These are phyloP conservation scores for Caryopteris hybrid DNA, from an alignment of 305 asterid species.

Conservation along the genomic window DNA sequence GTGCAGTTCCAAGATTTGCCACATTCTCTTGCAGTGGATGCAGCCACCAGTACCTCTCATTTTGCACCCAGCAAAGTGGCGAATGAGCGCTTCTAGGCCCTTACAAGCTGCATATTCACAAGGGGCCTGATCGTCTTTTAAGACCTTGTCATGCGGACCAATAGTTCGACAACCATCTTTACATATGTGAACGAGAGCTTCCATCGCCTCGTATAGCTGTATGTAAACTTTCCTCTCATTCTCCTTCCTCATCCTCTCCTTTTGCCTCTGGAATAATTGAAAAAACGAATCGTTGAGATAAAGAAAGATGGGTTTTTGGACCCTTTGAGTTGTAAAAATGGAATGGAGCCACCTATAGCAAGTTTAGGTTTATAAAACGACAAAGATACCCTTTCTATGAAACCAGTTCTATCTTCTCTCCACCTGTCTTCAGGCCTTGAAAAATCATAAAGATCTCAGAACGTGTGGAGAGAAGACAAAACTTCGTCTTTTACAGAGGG, in stretches of 20 bases:
- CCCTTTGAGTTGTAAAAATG: no score
- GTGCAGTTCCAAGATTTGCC: slow-evolving; percentile 81
- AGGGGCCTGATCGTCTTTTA: slow-evolving; percentile 42
- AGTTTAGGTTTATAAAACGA: no score
- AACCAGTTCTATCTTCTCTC: neutral
- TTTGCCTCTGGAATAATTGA: slow-evolving; percentile 35
- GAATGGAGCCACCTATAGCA: no score
- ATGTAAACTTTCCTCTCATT: slow-evolving; percentile 50
- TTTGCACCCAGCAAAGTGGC: slow-evolving; percentile 83
- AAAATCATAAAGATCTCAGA: neutral
- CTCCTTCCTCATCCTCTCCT: slow-evolving; percentile 47
- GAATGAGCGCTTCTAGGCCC: slow-evolving; percentile 65
- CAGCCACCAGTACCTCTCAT: slow-evolving; percentile 75
- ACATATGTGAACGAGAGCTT: slow-evolving; percentile 86
- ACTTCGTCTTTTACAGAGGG: neutral
- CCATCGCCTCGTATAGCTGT: slow-evolving; percentile 88
- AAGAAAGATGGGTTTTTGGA: neutral
- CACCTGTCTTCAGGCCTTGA: neutral
- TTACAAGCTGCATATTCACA: slow-evolving; percentile 67
- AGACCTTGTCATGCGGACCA: slow-evolving; percentile 66
- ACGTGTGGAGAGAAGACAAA: neutral
- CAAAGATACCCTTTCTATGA: neutral
- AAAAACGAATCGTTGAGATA: neutral
- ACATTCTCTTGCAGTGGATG: slow-evolving; percentile 84
- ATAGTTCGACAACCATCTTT: slow-evolving; percentile 81